These are phyloP conservation scores for Quercus alba DNA, from an alignment of 306 rosid genomes.

Conservation along the genomic window DNA sequence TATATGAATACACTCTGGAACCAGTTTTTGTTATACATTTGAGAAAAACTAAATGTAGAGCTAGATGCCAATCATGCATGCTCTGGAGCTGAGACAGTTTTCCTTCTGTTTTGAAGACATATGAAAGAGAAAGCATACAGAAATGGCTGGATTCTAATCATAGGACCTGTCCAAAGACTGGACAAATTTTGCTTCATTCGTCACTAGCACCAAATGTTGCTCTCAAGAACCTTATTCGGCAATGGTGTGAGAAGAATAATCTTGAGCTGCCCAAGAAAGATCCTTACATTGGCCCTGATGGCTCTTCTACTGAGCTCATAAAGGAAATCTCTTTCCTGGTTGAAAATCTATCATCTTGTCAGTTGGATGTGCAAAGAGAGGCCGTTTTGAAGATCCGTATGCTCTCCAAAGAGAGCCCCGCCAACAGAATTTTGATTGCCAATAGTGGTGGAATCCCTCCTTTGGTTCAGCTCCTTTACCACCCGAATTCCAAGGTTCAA, in stretches of 20 bases:
- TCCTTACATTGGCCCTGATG: constrained; percentile 22
- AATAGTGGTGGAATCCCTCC: constrained; percentile 72
- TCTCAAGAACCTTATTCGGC: constrained; percentile 54
- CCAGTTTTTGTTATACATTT: too few relatives aligned
- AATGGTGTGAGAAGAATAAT: constrained; percentile 69
- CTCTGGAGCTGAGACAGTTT: neutral
- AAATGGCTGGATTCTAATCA: constrained; percentile 74
- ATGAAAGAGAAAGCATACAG: constrained; percentile 80
- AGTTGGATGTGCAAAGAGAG: constrained; percentile 55
- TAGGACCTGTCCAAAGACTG: constrained; percentile 55
- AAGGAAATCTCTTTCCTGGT: constrained; percentile 59
- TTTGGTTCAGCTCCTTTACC: constrained; percentile 58
- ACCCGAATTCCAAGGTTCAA: constrained; percentile 64
- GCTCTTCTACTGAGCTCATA: constrained; percentile 23
- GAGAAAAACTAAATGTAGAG: too few relatives aligned
- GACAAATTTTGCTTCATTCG: constrained; percentile 43
- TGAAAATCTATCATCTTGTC: constrained; percentile 41
- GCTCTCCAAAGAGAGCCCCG: constrained; percentile 75
- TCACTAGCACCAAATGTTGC: constrained; percentile 54
- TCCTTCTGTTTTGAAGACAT: constrained; percentile 44
- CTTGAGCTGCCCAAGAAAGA: constrained; percentile 52
- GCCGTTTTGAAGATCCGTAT: constrained; percentile 73
- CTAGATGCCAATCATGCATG: neutral
- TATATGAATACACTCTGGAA: neutral
- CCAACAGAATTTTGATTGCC: constrained; percentile 66